Conservation (phyloP, 495 filamentous ascomycete genomes). For the Penicillium arizonense region DNA sequence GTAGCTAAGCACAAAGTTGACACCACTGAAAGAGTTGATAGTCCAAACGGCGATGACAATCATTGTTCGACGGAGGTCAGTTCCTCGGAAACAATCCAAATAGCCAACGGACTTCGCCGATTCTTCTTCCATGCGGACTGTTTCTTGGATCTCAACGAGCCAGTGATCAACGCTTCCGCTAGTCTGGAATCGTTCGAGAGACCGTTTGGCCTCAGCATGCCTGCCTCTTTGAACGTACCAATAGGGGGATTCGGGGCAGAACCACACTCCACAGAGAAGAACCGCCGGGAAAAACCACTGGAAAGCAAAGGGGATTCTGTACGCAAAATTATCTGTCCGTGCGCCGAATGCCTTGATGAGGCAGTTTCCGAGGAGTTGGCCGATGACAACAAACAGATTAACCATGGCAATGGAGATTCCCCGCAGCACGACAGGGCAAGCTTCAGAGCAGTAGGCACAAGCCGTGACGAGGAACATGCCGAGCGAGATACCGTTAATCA, state of each 20-base stretch:
- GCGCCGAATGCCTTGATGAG: conserved; percentile 34
- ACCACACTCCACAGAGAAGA: conserved; percentile 32
- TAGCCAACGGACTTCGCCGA: conserved; percentile 28
- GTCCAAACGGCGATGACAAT: conserved; percentile 41
- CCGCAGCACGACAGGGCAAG: conserved; percentile 34
- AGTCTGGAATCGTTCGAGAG: conserved; percentile 32
- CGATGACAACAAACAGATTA: conserved; percentile 36
- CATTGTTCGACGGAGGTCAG: conserved; percentile 42
- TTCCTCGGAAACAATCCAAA: conserved; percentile 42
- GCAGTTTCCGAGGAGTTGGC: conserved; percentile 35
- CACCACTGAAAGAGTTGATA: conserved; percentile 11
- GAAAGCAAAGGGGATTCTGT: conserved; percentile 28
- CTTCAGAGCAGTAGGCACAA: conserved; percentile 33
- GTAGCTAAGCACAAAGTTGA: conserved; percentile 11
- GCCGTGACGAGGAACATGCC: conserved; percentile 36
- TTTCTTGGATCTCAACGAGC: conserved; percentile 23
- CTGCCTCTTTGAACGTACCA: conserved; percentile 43
- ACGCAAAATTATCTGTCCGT: conserved; percentile 30
- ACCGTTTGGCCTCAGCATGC: conserved; percentile 31
- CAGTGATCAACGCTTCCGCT: conserved; percentile 9
- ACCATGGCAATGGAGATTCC: conserved; percentile 36
- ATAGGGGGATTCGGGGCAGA: conserved; percentile 44
- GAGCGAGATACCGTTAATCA: conserved; percentile 30
- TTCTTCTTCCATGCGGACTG: conserved; percentile 31
- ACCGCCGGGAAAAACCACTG: conserved; percentile 29